A percentile compares a stretch with the other conserved stretches of the same genome.
phyloP scores from a whole-genome alignment of 768 basidiomycete species.

The Podaxis pistillaris region DNA sequence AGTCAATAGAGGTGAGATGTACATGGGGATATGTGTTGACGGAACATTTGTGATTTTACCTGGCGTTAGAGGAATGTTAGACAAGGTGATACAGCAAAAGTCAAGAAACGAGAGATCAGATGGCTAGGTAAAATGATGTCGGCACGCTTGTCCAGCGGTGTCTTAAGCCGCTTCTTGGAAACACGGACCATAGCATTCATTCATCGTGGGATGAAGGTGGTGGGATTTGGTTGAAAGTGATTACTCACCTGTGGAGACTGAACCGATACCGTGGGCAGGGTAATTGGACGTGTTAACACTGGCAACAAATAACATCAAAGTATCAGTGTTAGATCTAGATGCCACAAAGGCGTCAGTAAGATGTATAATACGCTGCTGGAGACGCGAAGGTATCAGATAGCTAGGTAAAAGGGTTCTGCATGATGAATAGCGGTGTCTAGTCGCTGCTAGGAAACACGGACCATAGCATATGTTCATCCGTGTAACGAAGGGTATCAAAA shows the following conservation, averaged over 20 bases:
- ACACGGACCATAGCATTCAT: conserved; percentile 84
- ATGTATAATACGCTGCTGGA: conserved; percentile 5
- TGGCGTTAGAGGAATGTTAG: neutral
- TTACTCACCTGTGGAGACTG: neutral
- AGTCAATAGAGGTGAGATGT: neutral
- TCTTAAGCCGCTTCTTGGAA: conserved; percentile 86
- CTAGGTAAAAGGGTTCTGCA: conserved; percentile 74
- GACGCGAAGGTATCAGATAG: conserved; percentile 53
- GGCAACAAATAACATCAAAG: neutral
- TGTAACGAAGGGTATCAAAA: conserved; percentile 19
- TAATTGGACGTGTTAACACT: neutral
- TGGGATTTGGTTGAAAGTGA: neutral
- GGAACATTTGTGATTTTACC: neutral
- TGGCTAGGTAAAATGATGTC: conserved; percentile 66
- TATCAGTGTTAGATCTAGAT: neutral
- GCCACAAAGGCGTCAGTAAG: neutral
- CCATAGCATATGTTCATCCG: conserved; percentile 79
- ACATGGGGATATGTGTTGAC: neutral
- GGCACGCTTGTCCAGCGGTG: conserved; percentile 73
- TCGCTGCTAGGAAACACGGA: conserved; percentile 97
- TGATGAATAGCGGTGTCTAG: conserved; percentile 82
- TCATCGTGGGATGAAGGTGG: conserved; percentile 27
- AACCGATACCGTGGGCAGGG: neutral
- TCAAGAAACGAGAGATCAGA: conserved; percentile 47
- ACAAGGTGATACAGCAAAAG: neutral